These are phyloP conservation scores for Dioscorea dumetorum DNA, from an alignment of 106 monocot species.

Conservation along the genomic window DNA sequence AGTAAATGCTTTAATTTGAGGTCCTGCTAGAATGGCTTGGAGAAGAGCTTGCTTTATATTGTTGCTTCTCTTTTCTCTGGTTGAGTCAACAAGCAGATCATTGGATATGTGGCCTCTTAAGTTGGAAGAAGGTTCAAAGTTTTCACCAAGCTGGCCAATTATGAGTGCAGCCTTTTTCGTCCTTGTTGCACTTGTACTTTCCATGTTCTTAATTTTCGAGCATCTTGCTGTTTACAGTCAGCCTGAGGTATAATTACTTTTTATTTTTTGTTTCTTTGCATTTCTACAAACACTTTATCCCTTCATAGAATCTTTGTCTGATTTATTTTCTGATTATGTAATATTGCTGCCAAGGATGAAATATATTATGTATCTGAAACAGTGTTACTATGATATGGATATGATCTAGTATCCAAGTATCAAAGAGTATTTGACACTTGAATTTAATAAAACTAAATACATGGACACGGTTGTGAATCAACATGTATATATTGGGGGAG, in stretches of 20 bases:
- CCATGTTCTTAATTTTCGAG: constrained; percentile 72
- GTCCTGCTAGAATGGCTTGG: constrained; percentile 37
- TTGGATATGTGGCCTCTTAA: constrained; percentile 34
- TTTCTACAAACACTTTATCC: not conserved
- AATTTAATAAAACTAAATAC: no score
- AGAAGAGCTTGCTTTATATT: constrained; percentile 24
- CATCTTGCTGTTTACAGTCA: constrained; percentile 83
- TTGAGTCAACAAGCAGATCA: constrained; percentile 38
- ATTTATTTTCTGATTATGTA: no score
- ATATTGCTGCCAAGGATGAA: no score
- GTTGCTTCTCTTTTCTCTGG: constrained; percentile 35
- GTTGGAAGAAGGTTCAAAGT: constrained; percentile 17
- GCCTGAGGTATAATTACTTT: constrained; percentile 69
- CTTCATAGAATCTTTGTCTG: no score
- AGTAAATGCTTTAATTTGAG: not conserved
- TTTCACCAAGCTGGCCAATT: constrained; percentile 75
- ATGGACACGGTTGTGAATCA: no score
- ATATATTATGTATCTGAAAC: no score
- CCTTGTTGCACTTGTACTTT: constrained; percentile 52
- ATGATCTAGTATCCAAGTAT: no score
- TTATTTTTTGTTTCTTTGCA: constrained; percentile 3
- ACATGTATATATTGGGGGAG: no score
- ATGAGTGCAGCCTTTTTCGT: constrained; percentile 83
- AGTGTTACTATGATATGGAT: no score
- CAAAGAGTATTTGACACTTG: no score